A percentile compares a stretch with the other conserved stretches of the same genome.
phyloP scores from a whole-genome alignment of 805 yeast species.

The Pichia rugopelliculosa region DNA sequence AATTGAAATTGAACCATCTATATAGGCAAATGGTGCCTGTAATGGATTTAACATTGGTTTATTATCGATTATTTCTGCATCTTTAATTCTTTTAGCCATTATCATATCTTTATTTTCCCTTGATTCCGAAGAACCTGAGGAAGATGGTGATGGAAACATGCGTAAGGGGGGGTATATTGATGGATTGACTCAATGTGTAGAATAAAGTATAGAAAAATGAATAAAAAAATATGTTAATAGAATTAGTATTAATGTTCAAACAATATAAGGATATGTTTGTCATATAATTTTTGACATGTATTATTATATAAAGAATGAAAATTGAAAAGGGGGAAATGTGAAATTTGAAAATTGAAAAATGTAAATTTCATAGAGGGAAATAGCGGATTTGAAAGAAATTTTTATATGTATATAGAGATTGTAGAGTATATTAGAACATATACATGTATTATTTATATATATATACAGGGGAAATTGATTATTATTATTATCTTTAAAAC shows the following conservation, averaged over 20 bases:
- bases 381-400: neutral
- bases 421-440: no score
- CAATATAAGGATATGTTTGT: no score
- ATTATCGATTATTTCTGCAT: slow-evolving; percentile 7
- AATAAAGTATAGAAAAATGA: no score
- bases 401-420: neutral
- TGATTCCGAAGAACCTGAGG: neutral
- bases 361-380: neutral
- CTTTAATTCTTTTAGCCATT: slow-evolving; percentile 7
- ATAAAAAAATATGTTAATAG: neutral
- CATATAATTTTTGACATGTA: no score
- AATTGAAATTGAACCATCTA: slow-evolving; percentile 6
- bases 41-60: slow-evolving; percentile 6
- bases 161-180: no score
- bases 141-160: neutral
- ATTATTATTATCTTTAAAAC: slow-evolving; percentile 23
- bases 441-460: no score
- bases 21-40: slow-evolving; percentile 8
- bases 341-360: neutral
- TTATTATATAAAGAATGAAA: no score
- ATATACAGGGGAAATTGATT: no score
- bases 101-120: neutral
- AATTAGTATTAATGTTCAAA: no score
- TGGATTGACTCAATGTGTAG: no score
- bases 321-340: neutral